These are phyloP conservation scores for Conticribra weissflogii DNA, from an alignment of 108 stramenopile genomes.

Conservation along the genomic window DNA sequence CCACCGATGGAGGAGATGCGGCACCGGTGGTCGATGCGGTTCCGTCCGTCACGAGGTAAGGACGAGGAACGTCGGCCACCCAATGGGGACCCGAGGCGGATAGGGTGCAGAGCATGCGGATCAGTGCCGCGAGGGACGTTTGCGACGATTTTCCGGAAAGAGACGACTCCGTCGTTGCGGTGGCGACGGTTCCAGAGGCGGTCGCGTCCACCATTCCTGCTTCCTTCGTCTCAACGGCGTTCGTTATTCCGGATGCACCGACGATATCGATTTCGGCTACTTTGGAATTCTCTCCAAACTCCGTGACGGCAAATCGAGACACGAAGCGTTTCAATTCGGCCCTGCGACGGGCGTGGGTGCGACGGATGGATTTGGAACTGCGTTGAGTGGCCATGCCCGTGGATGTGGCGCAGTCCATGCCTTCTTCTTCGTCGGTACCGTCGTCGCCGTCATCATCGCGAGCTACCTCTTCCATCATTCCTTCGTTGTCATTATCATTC, in stretches of 20 bases:
- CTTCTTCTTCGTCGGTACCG: constrained; percentile 8
- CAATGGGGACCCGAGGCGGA: constrained; percentile 74
- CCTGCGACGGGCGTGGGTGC: constrained; percentile 75
- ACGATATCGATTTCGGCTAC: constrained; percentile 73
- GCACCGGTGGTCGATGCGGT: constrained; percentile 10
- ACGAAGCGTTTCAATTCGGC: constrained; percentile 76
- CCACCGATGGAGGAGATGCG: constrained; percentile 14
- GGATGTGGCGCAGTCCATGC: neutral
- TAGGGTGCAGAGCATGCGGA: constrained; percentile 75
- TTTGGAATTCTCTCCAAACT: constrained; percentile 75
- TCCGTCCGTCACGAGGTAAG: constrained; percentile 73
- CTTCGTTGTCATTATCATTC: constrained; percentile 39
- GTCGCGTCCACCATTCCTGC: no score
- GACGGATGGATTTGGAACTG: constrained; percentile 59
- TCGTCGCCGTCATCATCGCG: constrained; percentile 20
- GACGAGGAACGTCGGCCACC: constrained; percentile 72
- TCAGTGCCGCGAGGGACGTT: constrained; percentile 55
- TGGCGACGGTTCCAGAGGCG: constrained; percentile 8
- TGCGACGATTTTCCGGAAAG: constrained; percentile 24
- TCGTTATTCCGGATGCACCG: no score
- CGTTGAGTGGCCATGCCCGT: constrained; percentile 22
- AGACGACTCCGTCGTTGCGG: constrained; percentile 13
- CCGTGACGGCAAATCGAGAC: constrained; percentile 73
- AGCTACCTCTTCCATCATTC: constrained; percentile 42
- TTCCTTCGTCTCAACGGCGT: no score